These are phyloP conservation scores for Letharia lupina DNA, from an alignment of 495 filamentous ascomycete genomes.

Conservation along the genomic window DNA sequence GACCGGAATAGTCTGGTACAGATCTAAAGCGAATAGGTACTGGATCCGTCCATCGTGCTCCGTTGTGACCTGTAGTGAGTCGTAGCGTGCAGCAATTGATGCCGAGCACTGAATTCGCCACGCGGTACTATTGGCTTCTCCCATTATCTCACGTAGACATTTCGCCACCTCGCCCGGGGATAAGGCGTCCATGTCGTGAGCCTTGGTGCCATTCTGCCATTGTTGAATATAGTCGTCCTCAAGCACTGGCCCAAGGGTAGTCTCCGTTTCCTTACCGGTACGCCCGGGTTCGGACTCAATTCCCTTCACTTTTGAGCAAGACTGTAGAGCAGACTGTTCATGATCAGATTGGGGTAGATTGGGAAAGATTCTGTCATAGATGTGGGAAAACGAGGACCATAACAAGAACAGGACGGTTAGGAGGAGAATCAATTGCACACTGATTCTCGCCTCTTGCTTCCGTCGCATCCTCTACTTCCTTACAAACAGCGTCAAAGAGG, in stretches of 20 bases:
- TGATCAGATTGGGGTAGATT: not conserved
- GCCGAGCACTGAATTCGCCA: not conserved
- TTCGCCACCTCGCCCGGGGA: not conserved
- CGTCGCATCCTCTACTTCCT: not conserved
- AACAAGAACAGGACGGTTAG: not conserved
- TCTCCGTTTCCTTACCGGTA: not conserved
- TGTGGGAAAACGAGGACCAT: not conserved
- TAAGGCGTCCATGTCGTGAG: not conserved
- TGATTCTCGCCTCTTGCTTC: not conserved
- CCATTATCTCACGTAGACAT: not conserved
- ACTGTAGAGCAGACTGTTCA: not conserved
- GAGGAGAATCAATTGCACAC: not conserved
- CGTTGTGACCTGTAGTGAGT: not conserved
- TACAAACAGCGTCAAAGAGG: not conserved
- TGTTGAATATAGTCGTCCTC: constrained; percentile 4
- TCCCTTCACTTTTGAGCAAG: not conserved
- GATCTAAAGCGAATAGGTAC: not conserved
- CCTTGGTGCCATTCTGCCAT: not conserved
- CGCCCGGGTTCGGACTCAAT: not conserved
- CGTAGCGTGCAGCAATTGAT: not conserved
- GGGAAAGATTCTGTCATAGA: not conserved
- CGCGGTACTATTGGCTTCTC: not conserved
- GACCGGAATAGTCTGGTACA: not conserved
- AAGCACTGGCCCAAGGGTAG: not conserved
- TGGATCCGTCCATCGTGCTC: not conserved